Evolutionary conservation across 2,329 filamentous ascomycete species (phyloP).

Genomic region (Ophiocordyceps sinensis): DNA sequence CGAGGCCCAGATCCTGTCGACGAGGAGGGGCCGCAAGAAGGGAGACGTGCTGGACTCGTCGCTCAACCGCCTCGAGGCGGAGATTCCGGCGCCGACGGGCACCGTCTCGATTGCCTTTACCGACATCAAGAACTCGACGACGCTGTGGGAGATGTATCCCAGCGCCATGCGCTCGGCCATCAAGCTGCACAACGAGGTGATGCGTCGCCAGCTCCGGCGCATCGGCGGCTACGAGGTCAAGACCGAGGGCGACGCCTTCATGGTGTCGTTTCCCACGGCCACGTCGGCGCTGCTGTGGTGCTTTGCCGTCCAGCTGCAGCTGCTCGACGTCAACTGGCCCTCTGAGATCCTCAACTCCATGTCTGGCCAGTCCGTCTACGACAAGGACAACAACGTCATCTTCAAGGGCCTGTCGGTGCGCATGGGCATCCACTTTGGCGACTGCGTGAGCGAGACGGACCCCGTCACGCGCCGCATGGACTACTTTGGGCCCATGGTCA

Average conservation of each 20-base stretch:
- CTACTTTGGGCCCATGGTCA: slow-evolving; percentile 99
- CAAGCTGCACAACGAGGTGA: slow-evolving; percentile 92
- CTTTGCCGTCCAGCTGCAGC: slow-evolving; percentile 79
- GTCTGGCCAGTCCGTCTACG: slow-evolving; percentile 67
- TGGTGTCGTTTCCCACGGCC: slow-evolving; percentile 95
- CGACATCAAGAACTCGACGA: slow-evolving; percentile 96
- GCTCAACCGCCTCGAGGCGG: slow-evolving; percentile 71
- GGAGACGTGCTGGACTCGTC: slow-evolving; percentile 67
- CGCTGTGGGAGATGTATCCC: slow-evolving; percentile 89
- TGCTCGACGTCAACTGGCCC: slow-evolving; percentile 86
- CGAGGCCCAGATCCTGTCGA: slow-evolving; percentile 49
- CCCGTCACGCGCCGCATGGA: slow-evolving; percentile 97
- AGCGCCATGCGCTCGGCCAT: slow-evolving; percentile 94
- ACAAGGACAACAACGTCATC: slow-evolving; percentile 76
- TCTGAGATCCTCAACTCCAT: slow-evolving; percentile 80
- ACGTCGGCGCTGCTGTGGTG: slow-evolving; percentile 92
- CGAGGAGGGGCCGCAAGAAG: slow-evolving; percentile 52
- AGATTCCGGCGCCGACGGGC: slow-evolving; percentile 81
- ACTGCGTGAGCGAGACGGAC: slow-evolving; percentile 87
- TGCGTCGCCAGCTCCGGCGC: slow-evolving; percentile 81
- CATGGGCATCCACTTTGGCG: slow-evolving; percentile 95
- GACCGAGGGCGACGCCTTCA: slow-evolving; percentile 98
- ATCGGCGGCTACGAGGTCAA: slow-evolving; percentile 98
- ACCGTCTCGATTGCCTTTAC: slow-evolving; percentile 93
- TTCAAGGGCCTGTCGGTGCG: slow-evolving; percentile 89